Evolutionary conservation across 2,329 filamentous ascomycete species (phyloP).

Genomic region (Penicillium sp.): DNA sequence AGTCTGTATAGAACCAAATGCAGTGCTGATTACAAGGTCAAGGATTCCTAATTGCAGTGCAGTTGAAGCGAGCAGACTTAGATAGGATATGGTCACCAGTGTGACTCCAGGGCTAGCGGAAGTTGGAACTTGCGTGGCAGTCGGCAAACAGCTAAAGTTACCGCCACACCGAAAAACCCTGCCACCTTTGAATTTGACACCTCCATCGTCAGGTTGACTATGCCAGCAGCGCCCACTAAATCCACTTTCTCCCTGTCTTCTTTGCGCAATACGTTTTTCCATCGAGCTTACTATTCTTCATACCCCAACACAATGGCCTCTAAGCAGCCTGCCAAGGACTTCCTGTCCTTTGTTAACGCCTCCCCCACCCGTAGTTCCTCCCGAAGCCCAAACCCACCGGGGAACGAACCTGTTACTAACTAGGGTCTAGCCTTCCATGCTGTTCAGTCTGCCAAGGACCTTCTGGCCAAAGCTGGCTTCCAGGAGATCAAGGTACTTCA

Average conservation of each 20-base stretch:
- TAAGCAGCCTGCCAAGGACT: conserved; percentile 68
- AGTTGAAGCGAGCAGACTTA: neutral
- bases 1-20: no score
- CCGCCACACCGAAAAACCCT: conserved; percentile 21
- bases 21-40: no score
- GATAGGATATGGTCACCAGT: neutral
- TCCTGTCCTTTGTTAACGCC: conserved; percentile 89
- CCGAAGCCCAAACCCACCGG: conserved; percentile 1
- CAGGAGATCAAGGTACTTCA: conserved; percentile 68
- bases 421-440: conserved; percentile 79
- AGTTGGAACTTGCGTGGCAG: neutral
- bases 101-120: neutral
- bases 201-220: conserved; percentile 10
- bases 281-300: conserved; percentile 16
- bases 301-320: conserved; percentile 30
- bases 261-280: conserved; percentile 12
- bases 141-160: conserved; percentile 6
- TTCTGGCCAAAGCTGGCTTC: conserved; percentile 83
- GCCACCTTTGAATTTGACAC: conserved; percentile 12
- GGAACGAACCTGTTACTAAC: conserved; percentile 3
- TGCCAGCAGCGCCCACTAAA: conserved; percentile 10
- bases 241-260: conserved; percentile 6
- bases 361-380: conserved; percentile 76
- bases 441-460: conserved; percentile 73
- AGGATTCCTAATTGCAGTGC: neutral